Conservation (phyloP, 1,139 yeast genomes). For the Trichomonascaceae sp. region DNA sequence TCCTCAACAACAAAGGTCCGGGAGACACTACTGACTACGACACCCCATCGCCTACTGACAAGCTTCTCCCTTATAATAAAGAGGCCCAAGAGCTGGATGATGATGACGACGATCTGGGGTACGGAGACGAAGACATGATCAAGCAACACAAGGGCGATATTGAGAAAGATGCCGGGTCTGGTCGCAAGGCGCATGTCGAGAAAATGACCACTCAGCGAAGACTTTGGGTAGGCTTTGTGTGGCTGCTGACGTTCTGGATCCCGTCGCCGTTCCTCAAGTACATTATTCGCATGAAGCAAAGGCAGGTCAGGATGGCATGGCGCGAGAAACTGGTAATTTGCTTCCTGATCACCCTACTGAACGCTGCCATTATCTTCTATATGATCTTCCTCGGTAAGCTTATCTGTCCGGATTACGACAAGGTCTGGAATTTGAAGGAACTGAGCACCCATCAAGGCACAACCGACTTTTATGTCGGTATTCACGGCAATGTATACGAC, state of each 20-base stretch:
- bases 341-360: conserved; percentile 23
- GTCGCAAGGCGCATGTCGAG: conserved; percentile 15
- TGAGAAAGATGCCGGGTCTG: conserved; percentile 7
- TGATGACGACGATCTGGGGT: conserved; percentile 13
- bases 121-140: conserved; percentile 15
- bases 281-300: conserved; percentile 26
- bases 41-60: not conserved
- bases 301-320: conserved; percentile 31
- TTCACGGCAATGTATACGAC: conserved; percentile 30
- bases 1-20: not conserved
- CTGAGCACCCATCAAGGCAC: conserved; percentile 26
- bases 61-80: not conserved
- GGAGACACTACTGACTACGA: not conserved
- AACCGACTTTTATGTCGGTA: conserved; percentile 26
- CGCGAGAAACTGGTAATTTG: conserved; percentile 28
- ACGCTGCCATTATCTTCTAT: conserved; percentile 28
- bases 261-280: conserved; percentile 24
- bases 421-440: conserved; percentile 28
- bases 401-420: conserved; percentile 29
- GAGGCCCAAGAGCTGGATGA: conserved; percentile 6
- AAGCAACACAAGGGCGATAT: conserved; percentile 14
- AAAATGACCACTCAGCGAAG: conserved; percentile 22
- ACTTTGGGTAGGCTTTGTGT: conserved; percentile 27
- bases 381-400: conserved; percentile 28
- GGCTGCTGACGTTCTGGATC: conserved; percentile 29